phyloP scores from a whole-genome alignment of 352 stramenopile genomes.

The Phytophthora pluvialis region DNA sequence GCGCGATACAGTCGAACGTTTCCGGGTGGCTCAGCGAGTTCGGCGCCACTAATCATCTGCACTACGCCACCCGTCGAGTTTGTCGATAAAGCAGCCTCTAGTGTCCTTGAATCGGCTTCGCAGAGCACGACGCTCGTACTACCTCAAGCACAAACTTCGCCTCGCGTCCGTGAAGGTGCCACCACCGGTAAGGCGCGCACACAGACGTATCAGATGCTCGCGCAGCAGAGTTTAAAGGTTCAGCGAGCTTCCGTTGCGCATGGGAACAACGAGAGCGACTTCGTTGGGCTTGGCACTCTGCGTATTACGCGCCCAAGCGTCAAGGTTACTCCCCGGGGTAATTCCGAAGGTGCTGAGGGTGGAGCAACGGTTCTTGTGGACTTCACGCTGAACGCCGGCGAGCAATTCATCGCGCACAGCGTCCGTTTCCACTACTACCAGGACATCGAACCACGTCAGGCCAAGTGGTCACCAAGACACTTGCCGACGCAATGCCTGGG shows the following conservation, averaged over 20 bases:
- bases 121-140: conserved; percentile 10
- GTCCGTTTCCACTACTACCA: conserved; percentile 73
- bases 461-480: conserved; percentile 66
- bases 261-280: conserved; percentile 4
- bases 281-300: conserved; percentile 13
- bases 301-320: conserved; percentile 26
- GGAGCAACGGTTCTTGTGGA: conserved; percentile 67
- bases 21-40: conserved; percentile 59
- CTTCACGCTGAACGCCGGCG: conserved; percentile 76
- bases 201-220: conserved; percentile 65
- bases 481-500: conserved; percentile 55
- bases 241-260: conserved; percentile 19
- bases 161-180: conserved; percentile 35
- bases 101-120: conserved; percentile 6
- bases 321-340: conserved; percentile 17
- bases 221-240: conserved; percentile 55
- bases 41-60: conserved; percentile 64
- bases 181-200: conserved; percentile 45
- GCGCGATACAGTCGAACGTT: conserved; percentile 62
- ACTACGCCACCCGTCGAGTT: conserved; percentile 62
- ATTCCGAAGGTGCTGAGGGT: conserved; percentile 16
- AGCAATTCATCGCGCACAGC: conserved; percentile 81
- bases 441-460: conserved; percentile 45
- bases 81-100: conserved; percentile 42
- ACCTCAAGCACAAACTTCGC: conserved; percentile 22